Base-by-base conservation (phyloP, 2,329 filamentous ascomycete genomes). In the Aspergillus jensenii region DNA sequence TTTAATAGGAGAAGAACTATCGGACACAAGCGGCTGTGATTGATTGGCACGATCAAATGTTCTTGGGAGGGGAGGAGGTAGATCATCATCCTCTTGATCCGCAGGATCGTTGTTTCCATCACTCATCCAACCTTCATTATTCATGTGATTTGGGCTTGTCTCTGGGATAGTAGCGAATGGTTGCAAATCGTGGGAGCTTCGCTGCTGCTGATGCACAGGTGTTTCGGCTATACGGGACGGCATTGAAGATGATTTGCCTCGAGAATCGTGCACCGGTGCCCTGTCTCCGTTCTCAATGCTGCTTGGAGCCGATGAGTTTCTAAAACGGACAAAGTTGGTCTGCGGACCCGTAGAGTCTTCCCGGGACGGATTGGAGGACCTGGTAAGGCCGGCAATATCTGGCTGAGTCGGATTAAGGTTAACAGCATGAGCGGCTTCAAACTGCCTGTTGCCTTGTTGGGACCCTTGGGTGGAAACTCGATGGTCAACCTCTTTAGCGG, bases 151-250 rank as follows among this genome's bases (percentile, higher is more conserved):
- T 2, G 73, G 72, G 41, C 73, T 77, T 6, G 75, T 77, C 58
- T 76, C 75, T 4, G 74, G 74, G 19, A 75, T 69, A 49, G 68
- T 75, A 6, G 70, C 76, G 33, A 70, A 65, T 23, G 67, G 67
- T 39, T 70, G 60, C 40, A 69, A 65, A 43, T 72, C 68, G 11
- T 61, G 64, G 41, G 65, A 56, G 48, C 49, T 59, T 49, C 53
- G 66, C 33, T 57, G 59, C 43, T 60, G 63, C n/a, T 62, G 65
- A 25, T 71, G 68, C 44, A 74, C 61, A 19, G 76, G 76, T 5
- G 76, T 78, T 60, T 78, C 74, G 19, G 68, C 69, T n/a, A 77
- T 66, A 37, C 68, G 71, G 25, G 75, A 76, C 8, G 70, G 71
- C 67, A 76, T 72, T 11, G 74, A 76, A 6, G 74, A 76, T 6